A percentile compares a stretch with the other conserved stretches of the same genome.
These are phyloP conservation scores for Mycena floridula DNA, from an alignment of 768 basidiomycete species.

Conservation along the genomic window DNA sequence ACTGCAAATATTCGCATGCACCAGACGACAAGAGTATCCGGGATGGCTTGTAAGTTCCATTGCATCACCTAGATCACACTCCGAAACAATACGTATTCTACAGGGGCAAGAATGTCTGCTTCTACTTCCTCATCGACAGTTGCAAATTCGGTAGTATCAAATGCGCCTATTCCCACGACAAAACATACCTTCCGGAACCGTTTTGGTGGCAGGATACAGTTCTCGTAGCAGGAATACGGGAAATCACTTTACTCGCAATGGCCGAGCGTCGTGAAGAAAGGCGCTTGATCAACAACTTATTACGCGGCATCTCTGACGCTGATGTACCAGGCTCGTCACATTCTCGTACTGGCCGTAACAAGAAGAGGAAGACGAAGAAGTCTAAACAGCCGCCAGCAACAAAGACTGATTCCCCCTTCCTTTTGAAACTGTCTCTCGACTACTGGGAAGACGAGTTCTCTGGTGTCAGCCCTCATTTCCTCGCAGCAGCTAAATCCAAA, in stretches of 20 bases:
- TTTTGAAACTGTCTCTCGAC: too few species aligned
- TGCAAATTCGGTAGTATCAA: constrained; percentile 31
- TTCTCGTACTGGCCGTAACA: too few species aligned
- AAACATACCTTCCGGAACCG: constrained; percentile 25
- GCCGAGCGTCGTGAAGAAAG: too few species aligned
- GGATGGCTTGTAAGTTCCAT: constrained; percentile 43
- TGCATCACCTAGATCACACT: background rate
- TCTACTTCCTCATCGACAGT: constrained; percentile 29
- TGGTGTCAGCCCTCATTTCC: background rate
- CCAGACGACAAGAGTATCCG: constrained; percentile 50
- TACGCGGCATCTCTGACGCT: too few species aligned
- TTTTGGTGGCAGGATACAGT: constrained; percentile 40
- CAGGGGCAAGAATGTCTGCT: constrained; percentile 51
- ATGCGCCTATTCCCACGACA: constrained; percentile 39
- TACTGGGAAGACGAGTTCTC: too few species aligned
- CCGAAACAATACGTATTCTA: background rate
- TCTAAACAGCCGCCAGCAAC: too few species aligned
- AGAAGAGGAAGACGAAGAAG: too few species aligned
- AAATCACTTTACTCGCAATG: too few species aligned
- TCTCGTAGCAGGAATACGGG: too few species aligned
- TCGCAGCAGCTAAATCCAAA: background rate
- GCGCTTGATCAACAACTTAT: too few species aligned
- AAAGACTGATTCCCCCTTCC: too few species aligned
- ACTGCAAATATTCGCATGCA: constrained; percentile 45
- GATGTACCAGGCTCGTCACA: too few species aligned